These are phyloP conservation scores for Pseudogymnoascus sp. DNA, from an alignment of 2,329 filamentous ascomycete species.

Conservation along the genomic window DNA sequence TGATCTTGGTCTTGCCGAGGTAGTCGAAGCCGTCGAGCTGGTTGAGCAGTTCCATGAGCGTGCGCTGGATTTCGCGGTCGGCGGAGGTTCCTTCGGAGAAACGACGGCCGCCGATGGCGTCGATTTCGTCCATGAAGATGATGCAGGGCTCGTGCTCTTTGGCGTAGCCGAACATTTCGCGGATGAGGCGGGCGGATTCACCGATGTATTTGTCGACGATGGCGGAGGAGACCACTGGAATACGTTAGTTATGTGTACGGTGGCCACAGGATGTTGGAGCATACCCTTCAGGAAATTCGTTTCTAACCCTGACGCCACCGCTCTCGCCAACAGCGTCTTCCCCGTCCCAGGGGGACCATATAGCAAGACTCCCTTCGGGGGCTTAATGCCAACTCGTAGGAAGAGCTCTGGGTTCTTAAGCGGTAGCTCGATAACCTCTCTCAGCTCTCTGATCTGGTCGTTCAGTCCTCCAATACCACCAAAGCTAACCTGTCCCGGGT, in stretches of 20 bases:
- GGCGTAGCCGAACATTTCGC: conserved; percentile 99
- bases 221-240: conserved; percentile 84
- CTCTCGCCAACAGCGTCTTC: conserved; percentile 89
- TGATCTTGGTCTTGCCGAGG: conserved; percentile 98
- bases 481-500: conserved; percentile 96
- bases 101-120: conserved; percentile 91
- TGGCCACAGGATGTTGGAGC: conserved; percentile 16
- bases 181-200: conserved; percentile 91
- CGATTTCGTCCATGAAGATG: conserved; percentile 99
- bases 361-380: conserved; percentile 90
- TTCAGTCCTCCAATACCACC: conserved; percentile 95
- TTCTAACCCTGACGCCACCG: conserved; percentile 90
- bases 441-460: conserved; percentile 93
- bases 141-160: conserved; percentile 99
- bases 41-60: conserved; percentile 96
- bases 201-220: conserved; percentile 99
- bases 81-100: conserved; percentile 97
- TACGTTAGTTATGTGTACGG: conserved; percentile 14
- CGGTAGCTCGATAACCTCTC: conserved; percentile 95
- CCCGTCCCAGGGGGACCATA: conserved; percentile 96
- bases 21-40: conserved; percentile 99
- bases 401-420: conserved; percentile 99
- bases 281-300: conserved; percentile 97
- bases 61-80: conserved; percentile 96
- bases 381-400: conserved; percentile 94